These are phyloP conservation scores for Arxiozyma heterogenica DNA, from an alignment of 1,139 yeast genomes.

Conservation along the genomic window DNA sequence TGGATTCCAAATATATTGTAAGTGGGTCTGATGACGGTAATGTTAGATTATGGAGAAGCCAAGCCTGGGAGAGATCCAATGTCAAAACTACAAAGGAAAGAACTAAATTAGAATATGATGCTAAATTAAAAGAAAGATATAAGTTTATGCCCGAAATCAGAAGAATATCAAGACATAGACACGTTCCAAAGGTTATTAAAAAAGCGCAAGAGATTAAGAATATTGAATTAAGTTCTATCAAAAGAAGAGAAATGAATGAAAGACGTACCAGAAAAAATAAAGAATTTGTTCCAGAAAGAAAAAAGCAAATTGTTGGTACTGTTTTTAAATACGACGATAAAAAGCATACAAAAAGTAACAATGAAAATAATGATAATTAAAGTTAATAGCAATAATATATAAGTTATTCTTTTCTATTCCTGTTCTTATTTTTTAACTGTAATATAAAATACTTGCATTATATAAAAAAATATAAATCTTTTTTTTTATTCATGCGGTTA, in stretches of 20 bases:
- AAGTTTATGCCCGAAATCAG: conserved; percentile 94
- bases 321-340: conserved; percentile 45
- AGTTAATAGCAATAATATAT: no score
- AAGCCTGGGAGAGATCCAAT: conserved; percentile 74
- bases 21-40: conserved; percentile 97
- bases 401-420: no score
- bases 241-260: conserved; percentile 73
- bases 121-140: conserved; percentile 82
- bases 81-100: conserved; percentile 76
- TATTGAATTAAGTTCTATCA: conserved; percentile 60
- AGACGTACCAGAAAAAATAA: conserved; percentile 64
- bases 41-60: conserved; percentile 83
- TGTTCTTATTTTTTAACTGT: no score
- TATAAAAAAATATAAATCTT: no score
- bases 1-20: conserved; percentile 79
- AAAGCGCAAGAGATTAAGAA: conserved; percentile 82
- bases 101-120: conserved; percentile 79
- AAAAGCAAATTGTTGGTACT: conserved; percentile 76
- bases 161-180: conserved; percentile 86
- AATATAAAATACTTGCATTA: no score
- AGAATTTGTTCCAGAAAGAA: conserved; percentile 61
- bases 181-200: conserved; percentile 76
- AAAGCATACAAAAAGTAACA: conserved; percentile 7
- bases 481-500: neutral
- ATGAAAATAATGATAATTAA: conserved; percentile 4